Percentiles rank a stretch among this genome's conserved stretches.
Conservation (phyloP, 1,284 basidiomycete species). For the Cronartium ribicola region DNA sequence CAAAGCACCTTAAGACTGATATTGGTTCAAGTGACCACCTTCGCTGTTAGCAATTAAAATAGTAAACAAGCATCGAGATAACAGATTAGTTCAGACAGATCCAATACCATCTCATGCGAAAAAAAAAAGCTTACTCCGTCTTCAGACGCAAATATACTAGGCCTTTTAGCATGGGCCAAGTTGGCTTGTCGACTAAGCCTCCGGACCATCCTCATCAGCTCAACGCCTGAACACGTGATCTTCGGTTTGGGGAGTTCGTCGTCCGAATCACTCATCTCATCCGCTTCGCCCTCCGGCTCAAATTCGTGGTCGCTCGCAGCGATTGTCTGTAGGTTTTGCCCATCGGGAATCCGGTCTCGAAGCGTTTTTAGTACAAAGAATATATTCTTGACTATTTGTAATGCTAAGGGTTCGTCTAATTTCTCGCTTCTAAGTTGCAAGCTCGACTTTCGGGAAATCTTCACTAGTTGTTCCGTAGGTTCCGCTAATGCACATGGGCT, state of each 20-base stretch:
- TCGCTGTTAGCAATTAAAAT: conserved; percentile 51
- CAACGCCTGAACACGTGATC: neutral
- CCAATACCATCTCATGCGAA: conserved; percentile 16
- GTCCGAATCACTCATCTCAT: conserved; percentile 49
- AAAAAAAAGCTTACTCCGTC: conserved; percentile 55
- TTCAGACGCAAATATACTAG: conserved; percentile 47
- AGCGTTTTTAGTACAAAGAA: conserved; percentile 75
- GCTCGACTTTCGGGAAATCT: conserved; percentile 70
- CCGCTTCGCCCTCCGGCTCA: conserved; percentile 48
- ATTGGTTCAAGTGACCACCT: conserved; percentile 75
- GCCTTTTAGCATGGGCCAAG: conserved; percentile 62
- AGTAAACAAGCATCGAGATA: conserved; percentile 11
- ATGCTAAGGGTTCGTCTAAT: conserved; percentile 68
- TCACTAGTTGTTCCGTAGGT: conserved; percentile 56
- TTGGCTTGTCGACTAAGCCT: conserved; percentile 61
- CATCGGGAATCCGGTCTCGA: conserved; percentile 3
- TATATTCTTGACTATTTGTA: conserved; percentile 90
- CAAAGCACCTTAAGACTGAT: conserved; percentile 85
- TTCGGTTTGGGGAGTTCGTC: conserved; percentile 48
- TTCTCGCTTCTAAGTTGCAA: conserved; percentile 75
- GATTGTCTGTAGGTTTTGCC: neutral
- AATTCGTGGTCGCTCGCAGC: conserved; percentile 7
- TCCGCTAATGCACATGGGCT: conserved; percentile 55
- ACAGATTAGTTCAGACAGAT: neutral
- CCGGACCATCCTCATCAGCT: conserved; percentile 60